These are phyloP conservation scores for Suillus spraguei DNA, from an alignment of 768 basidiomycete species.

Conservation along the genomic window DNA sequence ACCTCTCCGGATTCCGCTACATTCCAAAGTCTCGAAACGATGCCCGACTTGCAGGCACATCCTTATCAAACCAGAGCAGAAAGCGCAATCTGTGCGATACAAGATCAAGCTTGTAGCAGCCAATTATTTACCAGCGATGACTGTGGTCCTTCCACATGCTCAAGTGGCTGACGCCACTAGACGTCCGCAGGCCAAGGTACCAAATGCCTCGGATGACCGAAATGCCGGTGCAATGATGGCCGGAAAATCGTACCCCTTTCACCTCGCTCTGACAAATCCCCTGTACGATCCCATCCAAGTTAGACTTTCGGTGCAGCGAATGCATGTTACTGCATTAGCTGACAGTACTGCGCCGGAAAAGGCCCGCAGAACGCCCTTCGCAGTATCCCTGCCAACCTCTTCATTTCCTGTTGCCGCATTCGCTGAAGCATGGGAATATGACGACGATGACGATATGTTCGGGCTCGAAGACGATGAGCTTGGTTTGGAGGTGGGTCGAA, in stretches of 20 bases:
- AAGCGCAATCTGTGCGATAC: conserved; percentile 90
- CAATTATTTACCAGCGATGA: conserved; percentile 90
- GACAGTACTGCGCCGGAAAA: conserved; percentile 51
- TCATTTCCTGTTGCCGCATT: conserved; percentile 86
- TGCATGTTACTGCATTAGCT: conserved; percentile 50
- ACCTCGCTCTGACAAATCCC: conserved; percentile 91
- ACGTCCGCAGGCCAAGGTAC: conserved; percentile 39
- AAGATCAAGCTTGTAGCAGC: conserved; percentile 98
- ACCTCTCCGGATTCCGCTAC: conserved; percentile 89
- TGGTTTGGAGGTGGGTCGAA: conserved; percentile 36
- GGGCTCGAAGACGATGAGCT: conserved; percentile 46
- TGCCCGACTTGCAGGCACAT: conserved; percentile 95
- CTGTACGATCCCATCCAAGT: conserved; percentile 95
- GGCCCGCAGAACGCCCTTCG: conserved; percentile 72
- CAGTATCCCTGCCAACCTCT: conserved; percentile 74
- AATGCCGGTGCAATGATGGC: conserved; percentile 55
- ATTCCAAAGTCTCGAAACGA: conserved; percentile 93
- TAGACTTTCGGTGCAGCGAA: conserved; percentile 76
- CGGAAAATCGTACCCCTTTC: conserved; percentile 84
- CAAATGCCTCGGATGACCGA: conserved; percentile 39
- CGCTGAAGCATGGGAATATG: conserved; percentile 98
- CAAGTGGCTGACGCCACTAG: conserved; percentile 37
- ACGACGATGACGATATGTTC: conserved; percentile 89
- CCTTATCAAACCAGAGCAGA: conserved; percentile 97
- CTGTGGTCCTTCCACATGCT: conserved; percentile 65